Evolutionary conservation across 2,329 filamentous ascomycete species (phyloP).

Genomic region (Cladobotryum mycophilum): DNA sequence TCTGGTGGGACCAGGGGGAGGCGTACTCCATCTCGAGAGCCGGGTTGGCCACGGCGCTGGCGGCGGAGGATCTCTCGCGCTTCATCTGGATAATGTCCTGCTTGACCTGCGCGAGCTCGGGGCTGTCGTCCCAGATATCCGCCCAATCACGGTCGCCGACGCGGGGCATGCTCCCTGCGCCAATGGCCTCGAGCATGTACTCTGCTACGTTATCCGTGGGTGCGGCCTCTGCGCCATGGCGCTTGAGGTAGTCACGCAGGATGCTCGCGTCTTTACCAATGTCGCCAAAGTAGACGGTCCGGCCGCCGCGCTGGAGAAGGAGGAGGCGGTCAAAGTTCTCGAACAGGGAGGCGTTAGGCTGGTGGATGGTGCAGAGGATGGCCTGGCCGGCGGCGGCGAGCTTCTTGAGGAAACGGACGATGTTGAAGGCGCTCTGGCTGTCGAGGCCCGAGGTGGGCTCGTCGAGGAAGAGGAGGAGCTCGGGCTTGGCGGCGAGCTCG

Average conservation of each 20-base stretch:
- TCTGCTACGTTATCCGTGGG: constrained; percentile 58
- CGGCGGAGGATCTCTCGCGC: constrained; percentile 42
- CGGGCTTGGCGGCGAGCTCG: constrained; percentile 76
- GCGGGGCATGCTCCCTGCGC: constrained; percentile 65
- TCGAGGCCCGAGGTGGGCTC: constrained; percentile 69
- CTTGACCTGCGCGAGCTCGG: constrained; percentile 63
- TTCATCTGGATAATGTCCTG: constrained; percentile 62
- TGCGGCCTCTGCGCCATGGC: constrained; percentile 53
- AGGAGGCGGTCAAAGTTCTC: constrained; percentile 82
- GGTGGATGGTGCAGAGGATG: constrained; percentile 86
- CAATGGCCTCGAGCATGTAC: constrained; percentile 82
- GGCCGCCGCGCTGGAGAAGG: constrained; percentile 69
- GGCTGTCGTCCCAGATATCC: constrained; percentile 69
- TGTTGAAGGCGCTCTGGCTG: constrained; percentile 63
- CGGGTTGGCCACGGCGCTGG: constrained; percentile 37
- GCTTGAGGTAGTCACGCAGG: constrained; percentile 58
- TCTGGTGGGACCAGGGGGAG: constrained; percentile 71
- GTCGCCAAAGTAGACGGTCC: constrained; percentile 80
- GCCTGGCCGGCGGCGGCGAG: constrained; percentile 75
- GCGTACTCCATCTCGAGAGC: constrained; percentile 70
- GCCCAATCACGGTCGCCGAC: constrained; percentile 73
- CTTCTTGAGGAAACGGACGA: constrained; percentile 71
- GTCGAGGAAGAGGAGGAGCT: constrained; percentile 70
- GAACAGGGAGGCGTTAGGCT: constrained; percentile 79
- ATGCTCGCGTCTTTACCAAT: constrained; percentile 68